These are phyloP conservation scores for Ettlia oleoabundans DNA, from an alignment of 139 green algal genomes.

Conservation along the genomic window DNA sequence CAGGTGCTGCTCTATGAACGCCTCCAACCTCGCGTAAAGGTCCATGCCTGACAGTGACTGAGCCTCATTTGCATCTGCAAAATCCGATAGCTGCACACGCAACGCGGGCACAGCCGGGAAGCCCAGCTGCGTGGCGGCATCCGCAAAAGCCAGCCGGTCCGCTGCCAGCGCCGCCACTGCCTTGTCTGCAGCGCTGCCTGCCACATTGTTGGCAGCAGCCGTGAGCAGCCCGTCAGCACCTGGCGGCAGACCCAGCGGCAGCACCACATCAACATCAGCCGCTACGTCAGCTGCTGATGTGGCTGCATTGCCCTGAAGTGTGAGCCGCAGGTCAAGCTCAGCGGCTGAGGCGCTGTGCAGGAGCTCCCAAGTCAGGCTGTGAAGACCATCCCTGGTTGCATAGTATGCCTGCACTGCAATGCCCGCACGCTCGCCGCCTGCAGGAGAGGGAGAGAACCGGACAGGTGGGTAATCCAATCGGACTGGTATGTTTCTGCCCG, in stretches of 20 bases:
- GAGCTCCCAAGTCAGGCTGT: slow-evolving; percentile 31
- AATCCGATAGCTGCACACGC: slow-evolving; percentile 12
- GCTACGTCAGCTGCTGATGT: not conserved
- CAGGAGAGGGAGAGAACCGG: not conserved
- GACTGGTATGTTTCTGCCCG: too few species aligned
- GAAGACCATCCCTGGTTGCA: not conserved
- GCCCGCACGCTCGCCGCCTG: slow-evolving; percentile 1
- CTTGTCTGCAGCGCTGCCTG: not conserved
- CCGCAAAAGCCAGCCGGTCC: slow-evolving; percentile 18
- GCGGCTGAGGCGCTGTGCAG: slow-evolving; percentile 10
- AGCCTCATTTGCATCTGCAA: not conserved
- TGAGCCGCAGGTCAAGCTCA: slow-evolving; percentile 24
- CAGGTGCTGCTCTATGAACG: not conserved
- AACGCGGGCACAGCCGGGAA: slow-evolving; percentile 3
- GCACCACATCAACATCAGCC: not conserved
- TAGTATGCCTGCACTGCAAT: slow-evolving; percentile 26
- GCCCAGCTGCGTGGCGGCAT: not conserved
- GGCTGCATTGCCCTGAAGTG: not conserved
- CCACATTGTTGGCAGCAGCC: slow-evolving; percentile 1
- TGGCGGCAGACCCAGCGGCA: slow-evolving; percentile 23
- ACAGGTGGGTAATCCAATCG: not conserved
- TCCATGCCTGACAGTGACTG: not conserved
- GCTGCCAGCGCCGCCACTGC: not conserved
- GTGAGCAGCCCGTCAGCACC: not conserved
- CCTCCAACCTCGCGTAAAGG: not conserved